Evolutionary conservation across 345 rosid species (phyloP).

Genomic region (Salix exigua): DNA sequence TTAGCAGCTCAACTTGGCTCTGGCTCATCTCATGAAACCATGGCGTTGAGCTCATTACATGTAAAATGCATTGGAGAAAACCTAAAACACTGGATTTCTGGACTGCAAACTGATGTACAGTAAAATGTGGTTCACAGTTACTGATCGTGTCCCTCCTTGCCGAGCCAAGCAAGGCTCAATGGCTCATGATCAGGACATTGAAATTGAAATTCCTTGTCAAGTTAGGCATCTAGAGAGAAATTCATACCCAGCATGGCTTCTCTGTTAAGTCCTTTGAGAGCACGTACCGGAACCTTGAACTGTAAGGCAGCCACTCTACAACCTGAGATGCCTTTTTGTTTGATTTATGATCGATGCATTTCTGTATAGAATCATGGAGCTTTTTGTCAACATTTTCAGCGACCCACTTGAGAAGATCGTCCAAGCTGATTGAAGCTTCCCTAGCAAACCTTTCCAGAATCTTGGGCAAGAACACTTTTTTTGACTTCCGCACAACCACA

Average conservation of each 20-base stretch:
- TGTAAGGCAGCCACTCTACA: constrained; percentile 73
- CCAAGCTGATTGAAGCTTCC: constrained; percentile 55
- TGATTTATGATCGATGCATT: constrained; percentile 43
- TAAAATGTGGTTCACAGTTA: too few relatives aligned
- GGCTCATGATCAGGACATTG: constrained; percentile 10
- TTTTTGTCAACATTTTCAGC: constrained; percentile 52
- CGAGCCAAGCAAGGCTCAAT: constrained; percentile 8
- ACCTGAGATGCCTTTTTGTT: constrained; percentile 55
- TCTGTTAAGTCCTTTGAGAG: constrained; percentile 68
- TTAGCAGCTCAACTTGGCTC: not conserved
- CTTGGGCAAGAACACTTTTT: constrained; percentile 64
- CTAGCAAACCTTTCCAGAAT: constrained; percentile 63
- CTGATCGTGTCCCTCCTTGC: not conserved
- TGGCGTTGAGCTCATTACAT: not conserved
- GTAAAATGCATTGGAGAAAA: not conserved
- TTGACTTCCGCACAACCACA: constrained; percentile 52
- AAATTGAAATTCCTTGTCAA: constrained; percentile 4
- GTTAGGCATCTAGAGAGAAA: constrained; percentile 11
- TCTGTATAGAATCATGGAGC: constrained; percentile 52
- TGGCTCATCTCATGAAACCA: too few relatives aligned
- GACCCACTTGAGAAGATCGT: constrained; percentile 63
- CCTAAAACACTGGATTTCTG: not conserved
- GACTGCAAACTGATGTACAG: not conserved
- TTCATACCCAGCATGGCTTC: constrained; percentile 48
- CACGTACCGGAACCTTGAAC: constrained; percentile 64